Evolutionary conservation across 2,329 filamentous ascomycete genomes (phyloP).

Genomic region (Stagonosporopsis rhizophila): DNA sequence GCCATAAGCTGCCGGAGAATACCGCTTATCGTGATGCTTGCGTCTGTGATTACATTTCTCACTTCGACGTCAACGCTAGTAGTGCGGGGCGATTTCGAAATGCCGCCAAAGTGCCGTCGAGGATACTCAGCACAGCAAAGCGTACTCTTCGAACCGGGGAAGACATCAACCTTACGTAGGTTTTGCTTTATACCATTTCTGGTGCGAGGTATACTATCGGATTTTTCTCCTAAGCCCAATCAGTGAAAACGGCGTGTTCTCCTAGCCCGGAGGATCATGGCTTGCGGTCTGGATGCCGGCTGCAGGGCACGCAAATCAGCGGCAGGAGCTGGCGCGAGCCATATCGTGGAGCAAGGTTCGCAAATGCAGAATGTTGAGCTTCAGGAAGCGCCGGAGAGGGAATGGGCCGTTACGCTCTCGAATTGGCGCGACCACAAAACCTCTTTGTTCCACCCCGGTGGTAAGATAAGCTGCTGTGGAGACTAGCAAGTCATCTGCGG

Average conservation of each 20-base stretch:
- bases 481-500: neutral
- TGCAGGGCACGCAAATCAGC: conserved; percentile 18
- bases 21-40: conserved; percentile 4
- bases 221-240: neutral
- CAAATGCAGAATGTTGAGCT: neutral
- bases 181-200: neutral
- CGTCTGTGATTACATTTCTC: neutral
- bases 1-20: neutral
- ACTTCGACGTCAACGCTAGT: conserved; percentile 1
- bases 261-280: conserved; percentile 8
- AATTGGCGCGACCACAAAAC: neutral
- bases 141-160: neutral
- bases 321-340: conserved; percentile 11
- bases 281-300: conserved; percentile 15
- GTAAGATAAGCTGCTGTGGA: neutral
- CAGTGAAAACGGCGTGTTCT: neutral
- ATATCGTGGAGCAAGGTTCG: conserved; percentile 4
- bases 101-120: neutral
- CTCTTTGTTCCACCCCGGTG: neutral
- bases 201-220: neutral
- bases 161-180: neutral
- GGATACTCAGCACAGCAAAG: neutral
- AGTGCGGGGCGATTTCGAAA: neutral
- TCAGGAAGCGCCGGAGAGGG: conserved; percentile 1
- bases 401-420: neutral